Evolutionary conservation across 768 basidiomycete genomes (phyloP), one percentile per base, ranked within the genome.

Genomic region (Russula dissimulans): DNA sequence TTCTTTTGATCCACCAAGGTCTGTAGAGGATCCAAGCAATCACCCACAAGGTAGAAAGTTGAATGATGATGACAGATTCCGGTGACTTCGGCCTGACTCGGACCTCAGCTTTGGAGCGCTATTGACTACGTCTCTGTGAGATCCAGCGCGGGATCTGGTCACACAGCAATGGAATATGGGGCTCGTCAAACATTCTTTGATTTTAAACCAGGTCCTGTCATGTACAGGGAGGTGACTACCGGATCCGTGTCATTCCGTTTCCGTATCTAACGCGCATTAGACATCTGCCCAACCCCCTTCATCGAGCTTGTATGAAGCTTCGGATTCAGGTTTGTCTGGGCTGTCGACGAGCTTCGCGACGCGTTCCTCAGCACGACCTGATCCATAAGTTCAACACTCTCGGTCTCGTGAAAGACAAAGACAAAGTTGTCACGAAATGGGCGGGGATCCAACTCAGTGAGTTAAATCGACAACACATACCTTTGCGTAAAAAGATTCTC

Each of bases 281-380:
- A 92, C 83, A 68, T 93, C 91, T 18, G 83, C 79, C 91, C 91
- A 93, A 34, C 91, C 91, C 42, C 91, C 91, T 77, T 92, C 91
- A 68, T 92, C 89, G 32, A 93, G 76, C 70, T 92, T 93, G 73
- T 93, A 93, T 4, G 91, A 89, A 8, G 91, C 91, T 72, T 93
- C 91, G 69, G 89, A 91, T 73, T 93, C 91, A 17, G 91, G 91
- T 49, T 85, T 80, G 67, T 93, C 91, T 5, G 91, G 91, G 67
- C 89, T 91, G 70, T 93, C 91, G 31, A 93, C 91, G 4, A 93
- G 77, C 69, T 93, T 93, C 7, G 91, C 91, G 32, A 93, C 90
- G 63, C 91, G 87, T 73, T 93, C 91, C 71, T 93, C 91, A 3
- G 89, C 91, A 29, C 91, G 87, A 62, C 91, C 91, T 91, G 63